Evolutionary conservation across 2,329 filamentous ascomycete species (phyloP).

Genomic region (Alternaria tenuissima): DNA sequence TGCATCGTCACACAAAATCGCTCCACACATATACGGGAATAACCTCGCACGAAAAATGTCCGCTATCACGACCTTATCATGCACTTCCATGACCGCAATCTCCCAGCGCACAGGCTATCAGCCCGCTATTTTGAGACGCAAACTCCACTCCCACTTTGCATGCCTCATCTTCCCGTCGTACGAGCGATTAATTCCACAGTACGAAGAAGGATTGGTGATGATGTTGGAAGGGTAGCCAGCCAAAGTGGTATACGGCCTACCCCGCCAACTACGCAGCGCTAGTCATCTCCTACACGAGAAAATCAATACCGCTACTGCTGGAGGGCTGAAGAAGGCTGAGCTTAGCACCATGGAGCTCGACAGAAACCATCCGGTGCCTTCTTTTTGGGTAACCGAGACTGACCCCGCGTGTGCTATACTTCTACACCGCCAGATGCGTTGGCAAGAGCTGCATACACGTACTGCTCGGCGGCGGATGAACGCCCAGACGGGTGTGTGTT

Average conservation of each 20-base stretch:
- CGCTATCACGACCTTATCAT: background rate
- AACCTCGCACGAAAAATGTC: background rate
- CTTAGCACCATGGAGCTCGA: background rate
- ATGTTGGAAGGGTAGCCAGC: background rate
- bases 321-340: conserved; percentile 1
- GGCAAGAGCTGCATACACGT: background rate
- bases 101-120: background rate
- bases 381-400: background rate
- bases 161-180: background rate
- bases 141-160: background rate
- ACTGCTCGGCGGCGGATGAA: background rate
- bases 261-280: conserved; percentile 4
- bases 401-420: background rate
- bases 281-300: background rate
- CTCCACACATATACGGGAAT: background rate
- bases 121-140: conserved; percentile 1
- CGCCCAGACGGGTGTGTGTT: conserved; percentile 1
- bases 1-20: background rate
- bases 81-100: background rate
- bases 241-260: conserved; percentile 1
- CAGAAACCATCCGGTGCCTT: background rate
- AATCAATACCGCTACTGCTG: conserved; percentile 1
- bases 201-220: background rate
- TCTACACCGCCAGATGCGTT: background rate
- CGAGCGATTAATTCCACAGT: conserved; percentile 1